These are phyloP conservation scores for Botryotinia convoluta DNA, from an alignment of 2,329 filamentous ascomycete genomes.

Conservation along the genomic window DNA sequence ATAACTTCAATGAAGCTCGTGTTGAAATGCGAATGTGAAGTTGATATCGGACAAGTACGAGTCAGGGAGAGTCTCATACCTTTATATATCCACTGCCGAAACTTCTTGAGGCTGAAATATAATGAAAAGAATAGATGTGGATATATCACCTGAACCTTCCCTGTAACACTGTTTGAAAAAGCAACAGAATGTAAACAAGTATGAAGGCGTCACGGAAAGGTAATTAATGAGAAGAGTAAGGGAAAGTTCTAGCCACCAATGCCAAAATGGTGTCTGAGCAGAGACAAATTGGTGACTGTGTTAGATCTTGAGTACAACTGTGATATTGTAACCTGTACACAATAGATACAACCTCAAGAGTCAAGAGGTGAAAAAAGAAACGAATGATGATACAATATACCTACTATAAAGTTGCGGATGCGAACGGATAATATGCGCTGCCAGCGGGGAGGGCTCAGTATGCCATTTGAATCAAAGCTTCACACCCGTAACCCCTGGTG, in stretches of 20 bases:
- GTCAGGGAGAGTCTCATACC: constrained; percentile 1
- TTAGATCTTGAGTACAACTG: constrained; percentile 7
- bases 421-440: constrained; percentile 3
- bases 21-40: neutral
- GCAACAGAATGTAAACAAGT: constrained; percentile 21
- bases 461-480: constrained; percentile 14
- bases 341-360: constrained; percentile 4
- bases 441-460: constrained; percentile 1
- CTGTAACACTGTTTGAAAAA: constrained; percentile 24
- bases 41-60: neutral
- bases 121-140: constrained; percentile 1
- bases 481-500: constrained; percentile 8
- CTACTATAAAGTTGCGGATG: neutral
- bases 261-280: constrained; percentile 12
- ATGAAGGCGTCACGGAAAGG: constrained; percentile 17
- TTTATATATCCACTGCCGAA: constrained; percentile 18
- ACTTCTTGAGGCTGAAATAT: constrained; percentile 17
- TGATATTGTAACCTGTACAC: constrained; percentile 1
- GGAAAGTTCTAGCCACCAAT: constrained; percentile 32
- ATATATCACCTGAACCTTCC: constrained; percentile 12
- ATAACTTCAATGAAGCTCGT: neutral
- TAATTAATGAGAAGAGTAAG: constrained; percentile 29
- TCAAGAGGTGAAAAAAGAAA: constrained; percentile 1
- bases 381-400: neutral
- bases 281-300: constrained; percentile 11